phyloP scores from a whole-genome alignment of 1,284 basidiomycete species.

The Ustilago curta region DNA sequence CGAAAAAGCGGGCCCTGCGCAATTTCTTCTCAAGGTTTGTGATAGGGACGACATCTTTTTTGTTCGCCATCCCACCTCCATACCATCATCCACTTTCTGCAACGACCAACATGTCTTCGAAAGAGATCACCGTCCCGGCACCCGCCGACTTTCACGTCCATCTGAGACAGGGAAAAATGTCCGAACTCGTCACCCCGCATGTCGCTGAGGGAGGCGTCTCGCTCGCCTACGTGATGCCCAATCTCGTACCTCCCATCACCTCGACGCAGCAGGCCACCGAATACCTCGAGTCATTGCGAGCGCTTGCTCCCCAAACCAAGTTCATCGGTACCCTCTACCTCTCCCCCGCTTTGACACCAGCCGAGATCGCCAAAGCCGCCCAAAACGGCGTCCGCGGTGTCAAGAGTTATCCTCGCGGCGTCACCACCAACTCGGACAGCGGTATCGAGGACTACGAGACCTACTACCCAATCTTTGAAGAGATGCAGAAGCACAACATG shows the following conservation, averaged over 20 bases:
- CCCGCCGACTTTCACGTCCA: conserved; percentile 87
- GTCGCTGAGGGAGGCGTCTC: conserved; percentile 88
- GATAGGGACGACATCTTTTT: conserved; percentile 22
- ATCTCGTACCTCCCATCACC: conserved; percentile 91
- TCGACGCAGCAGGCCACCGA: conserved; percentile 83
- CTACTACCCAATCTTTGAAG: conserved; percentile 93
- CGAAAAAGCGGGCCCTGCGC: conserved; percentile 11
- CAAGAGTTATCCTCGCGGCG: conserved; percentile 96
- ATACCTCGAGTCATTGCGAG: conserved; percentile 82
- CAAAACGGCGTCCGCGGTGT: conserved; percentile 75
- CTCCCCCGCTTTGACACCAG: conserved; percentile 87
- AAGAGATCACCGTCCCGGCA: conserved; percentile 52
- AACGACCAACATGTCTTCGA: conserved; percentile 19
- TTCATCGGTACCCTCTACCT: conserved; percentile 98
- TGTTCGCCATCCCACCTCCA: not conserved
- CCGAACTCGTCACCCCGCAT: conserved; percentile 86
- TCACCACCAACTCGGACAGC: conserved; percentile 96
- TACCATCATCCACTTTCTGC: not conserved
- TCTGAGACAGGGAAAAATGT: conserved; percentile 84
- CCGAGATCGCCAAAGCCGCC: conserved; percentile 85
- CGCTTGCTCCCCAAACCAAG: conserved; percentile 81
- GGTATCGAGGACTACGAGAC: conserved; percentile 96
- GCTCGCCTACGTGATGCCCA: conserved; percentile 98
- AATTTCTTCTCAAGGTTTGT: conserved; percentile 12
- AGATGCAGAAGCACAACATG: conserved; percentile 92